A percentile compares a stretch with the other conserved stretches of the same genome.
These are phyloP conservation scores for Sarcodon sp. DNA, from an alignment of 768 basidiomycete genomes.

Conservation along the genomic window DNA sequence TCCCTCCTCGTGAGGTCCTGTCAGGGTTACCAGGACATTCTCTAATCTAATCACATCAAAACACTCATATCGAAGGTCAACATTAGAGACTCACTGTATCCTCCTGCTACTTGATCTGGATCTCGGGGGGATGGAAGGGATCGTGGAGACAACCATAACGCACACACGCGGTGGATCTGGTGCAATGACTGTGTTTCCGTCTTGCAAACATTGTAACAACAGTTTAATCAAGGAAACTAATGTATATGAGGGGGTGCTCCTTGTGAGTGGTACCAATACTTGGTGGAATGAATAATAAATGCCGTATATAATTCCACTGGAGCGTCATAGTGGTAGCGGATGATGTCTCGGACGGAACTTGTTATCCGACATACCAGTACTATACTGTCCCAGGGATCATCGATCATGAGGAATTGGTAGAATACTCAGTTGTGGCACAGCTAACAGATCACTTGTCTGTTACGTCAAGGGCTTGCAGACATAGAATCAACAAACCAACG, in stretches of 20 bases:
- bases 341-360: no score
- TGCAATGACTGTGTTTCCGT: conserved; percentile 5
- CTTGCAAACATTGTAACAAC: conserved; percentile 1
- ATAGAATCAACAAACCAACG: not conserved
- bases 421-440: not conserved
- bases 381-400: not conserved
- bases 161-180: no score
- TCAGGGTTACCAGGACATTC: conserved; percentile 24
- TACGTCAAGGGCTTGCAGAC: no score
- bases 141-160: not conserved
- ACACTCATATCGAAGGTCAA: conserved; percentile 38
- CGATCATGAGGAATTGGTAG: not conserved
- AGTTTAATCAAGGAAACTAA: not conserved
- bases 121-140: conserved; percentile 15
- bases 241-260: not conserved
- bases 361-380: not conserved
- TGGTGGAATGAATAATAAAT: not conserved
- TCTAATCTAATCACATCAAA: conserved; percentile 31
- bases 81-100: conserved; percentile 38
- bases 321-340: no score
- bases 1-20: not conserved
- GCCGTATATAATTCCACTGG: not conserved
- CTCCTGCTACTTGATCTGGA: conserved; percentile 32
- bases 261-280: not conserved
- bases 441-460: no score